These are phyloP conservation scores for Stagonosporopsis chrysanthemi DNA, from an alignment of 2,329 filamentous ascomycete genomes.

Conservation along the genomic window DNA sequence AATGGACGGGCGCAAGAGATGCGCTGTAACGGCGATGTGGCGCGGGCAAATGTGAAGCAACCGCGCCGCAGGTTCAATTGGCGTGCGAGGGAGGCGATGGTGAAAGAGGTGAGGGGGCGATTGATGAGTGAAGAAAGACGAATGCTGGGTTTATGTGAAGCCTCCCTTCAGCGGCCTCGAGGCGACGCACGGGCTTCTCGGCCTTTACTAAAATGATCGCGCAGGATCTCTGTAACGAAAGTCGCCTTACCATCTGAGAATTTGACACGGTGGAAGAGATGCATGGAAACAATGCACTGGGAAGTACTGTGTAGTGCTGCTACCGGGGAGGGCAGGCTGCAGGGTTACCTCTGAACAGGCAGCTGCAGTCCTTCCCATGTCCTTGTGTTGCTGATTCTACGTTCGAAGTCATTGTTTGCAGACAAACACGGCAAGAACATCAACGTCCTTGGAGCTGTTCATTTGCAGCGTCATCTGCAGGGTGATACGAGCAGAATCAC, in stretches of 20 bases:
- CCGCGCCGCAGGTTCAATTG: slow-evolving; percentile 23
- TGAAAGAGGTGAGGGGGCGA: slow-evolving; percentile 25
- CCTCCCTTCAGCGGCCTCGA: slow-evolving; percentile 35
- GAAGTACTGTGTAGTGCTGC: neutral
- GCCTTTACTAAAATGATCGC: slow-evolving; percentile 33
- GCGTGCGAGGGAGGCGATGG: slow-evolving; percentile 25
- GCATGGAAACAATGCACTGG: neutral
- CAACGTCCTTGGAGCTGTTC: neutral
- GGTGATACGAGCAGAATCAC: neutral
- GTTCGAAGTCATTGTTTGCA: neutral
- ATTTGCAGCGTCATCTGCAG: neutral
- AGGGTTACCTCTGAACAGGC: neutral
- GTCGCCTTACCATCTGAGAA: slow-evolving; percentile 11
- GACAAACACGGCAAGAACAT: slow-evolving; percentile 3
- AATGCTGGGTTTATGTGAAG: slow-evolving; percentile 44
- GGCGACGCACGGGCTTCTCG: slow-evolving; percentile 29
- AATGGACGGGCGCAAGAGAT: slow-evolving; percentile 32
- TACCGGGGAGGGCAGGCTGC: neutral
- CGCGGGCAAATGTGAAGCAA: slow-evolving; percentile 28
- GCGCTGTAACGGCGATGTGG: slow-evolving; percentile 17
- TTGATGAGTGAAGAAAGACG: slow-evolving; percentile 34
- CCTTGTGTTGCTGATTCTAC: slow-evolving; percentile 1
- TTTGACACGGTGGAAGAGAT: slow-evolving; percentile 1
- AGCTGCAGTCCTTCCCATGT: neutral
- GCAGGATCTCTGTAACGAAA: slow-evolving; percentile 34